These are phyloP conservation scores for Russula compacta DNA, from an alignment of 768 basidiomycete species.

Conservation along the genomic window DNA sequence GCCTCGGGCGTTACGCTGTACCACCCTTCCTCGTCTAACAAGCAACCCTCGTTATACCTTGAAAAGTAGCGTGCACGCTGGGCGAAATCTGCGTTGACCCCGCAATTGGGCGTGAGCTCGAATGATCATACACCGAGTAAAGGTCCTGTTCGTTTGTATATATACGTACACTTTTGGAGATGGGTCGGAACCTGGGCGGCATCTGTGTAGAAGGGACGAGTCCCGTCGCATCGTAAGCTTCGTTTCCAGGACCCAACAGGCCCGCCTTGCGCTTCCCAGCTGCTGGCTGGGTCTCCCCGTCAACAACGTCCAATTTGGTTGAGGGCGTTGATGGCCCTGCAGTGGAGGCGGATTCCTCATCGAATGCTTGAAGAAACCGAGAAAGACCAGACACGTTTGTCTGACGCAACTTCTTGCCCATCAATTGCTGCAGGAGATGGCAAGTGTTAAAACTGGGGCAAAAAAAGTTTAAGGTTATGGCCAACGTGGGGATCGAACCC, in stretches of 20 bases:
- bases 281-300: background rate
- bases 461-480: background rate
- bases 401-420: conserved; percentile 14
- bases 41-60: conserved; percentile 67
- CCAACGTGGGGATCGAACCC: conserved; percentile 24
- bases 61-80: conserved; percentile 81
- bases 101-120: background rate
- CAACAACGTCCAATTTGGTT: background rate
- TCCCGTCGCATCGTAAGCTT: conserved; percentile 47
- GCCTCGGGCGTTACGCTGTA: conserved; percentile 92
- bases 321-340: background rate
- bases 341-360: background rate
- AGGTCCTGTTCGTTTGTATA: background rate
- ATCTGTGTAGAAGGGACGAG: conserved; percentile 62
- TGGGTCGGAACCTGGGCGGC: conserved; percentile 63
- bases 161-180: conserved; percentile 70
- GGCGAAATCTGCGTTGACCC: conserved; percentile 54
- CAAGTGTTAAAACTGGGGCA: background rate
- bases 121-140: background rate
- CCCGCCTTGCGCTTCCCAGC: background rate
- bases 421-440: background rate
- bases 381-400: conserved; percentile 12
- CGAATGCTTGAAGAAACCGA: conserved; percentile 1
- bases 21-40: conserved; percentile 96
- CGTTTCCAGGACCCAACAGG: conserved; percentile 14